Conservation (phyloP, 441 rosid species). For the Pelargonium australe region DNA sequence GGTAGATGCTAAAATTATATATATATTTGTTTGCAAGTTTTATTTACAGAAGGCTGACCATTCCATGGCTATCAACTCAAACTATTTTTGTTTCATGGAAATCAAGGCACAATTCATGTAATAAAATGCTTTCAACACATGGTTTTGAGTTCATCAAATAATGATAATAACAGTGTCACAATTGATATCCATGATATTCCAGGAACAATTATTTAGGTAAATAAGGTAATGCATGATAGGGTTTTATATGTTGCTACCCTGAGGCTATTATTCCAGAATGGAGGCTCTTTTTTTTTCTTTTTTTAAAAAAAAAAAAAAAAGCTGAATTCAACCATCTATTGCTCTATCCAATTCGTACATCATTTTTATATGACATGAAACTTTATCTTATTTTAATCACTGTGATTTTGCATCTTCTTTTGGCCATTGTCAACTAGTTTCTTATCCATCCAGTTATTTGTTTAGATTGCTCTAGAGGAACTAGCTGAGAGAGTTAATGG, state of each 20-base stretch:
- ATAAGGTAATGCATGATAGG: neutral
- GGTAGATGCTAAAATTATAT: constrained; percentile 34
- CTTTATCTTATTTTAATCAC: neutral
- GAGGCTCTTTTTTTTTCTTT: neutral
- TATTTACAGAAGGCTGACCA: constrained; percentile 9
- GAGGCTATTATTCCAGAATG: too few relatives aligned
- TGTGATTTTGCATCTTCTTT: constrained; percentile 7
- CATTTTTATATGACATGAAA: neutral
- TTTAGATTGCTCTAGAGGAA: constrained; percentile 82
- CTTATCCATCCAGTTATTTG: neutral
- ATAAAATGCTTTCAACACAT: neutral
- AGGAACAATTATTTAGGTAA: neutral
- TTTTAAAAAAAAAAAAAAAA: too few relatives aligned
- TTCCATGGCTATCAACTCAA: neutral
- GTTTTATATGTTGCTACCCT: neutral
- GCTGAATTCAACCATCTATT: neutral
- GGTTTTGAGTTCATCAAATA: neutral
- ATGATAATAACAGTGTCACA: neutral
- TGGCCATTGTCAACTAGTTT: constrained; percentile 12
- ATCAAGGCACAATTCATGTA: neutral
- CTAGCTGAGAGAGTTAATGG: constrained; percentile 95
- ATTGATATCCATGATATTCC: neutral
- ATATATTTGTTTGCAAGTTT: constrained; percentile 2
- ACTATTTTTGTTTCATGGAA: neutral
- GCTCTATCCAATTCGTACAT: neutral